These are phyloP conservation scores for Ceriops tagal DNA, from an alignment of 345 rosid genomes.

Conservation along the genomic window DNA sequence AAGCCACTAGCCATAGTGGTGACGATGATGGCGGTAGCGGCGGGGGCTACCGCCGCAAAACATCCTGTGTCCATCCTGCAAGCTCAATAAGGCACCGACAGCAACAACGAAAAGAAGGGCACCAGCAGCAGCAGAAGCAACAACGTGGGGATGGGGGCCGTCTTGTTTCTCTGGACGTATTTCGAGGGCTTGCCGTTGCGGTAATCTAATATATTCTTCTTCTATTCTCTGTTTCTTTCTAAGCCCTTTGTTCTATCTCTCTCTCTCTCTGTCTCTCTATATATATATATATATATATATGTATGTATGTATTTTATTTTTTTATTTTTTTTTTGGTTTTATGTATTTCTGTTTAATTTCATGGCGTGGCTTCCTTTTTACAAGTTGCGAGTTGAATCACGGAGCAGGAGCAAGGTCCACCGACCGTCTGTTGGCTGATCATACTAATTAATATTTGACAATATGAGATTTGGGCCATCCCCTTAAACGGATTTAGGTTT, in stretches of 20 bases:
- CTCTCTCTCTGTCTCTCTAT: not conserved
- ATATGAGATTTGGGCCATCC: too few relatives aligned
- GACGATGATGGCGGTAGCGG: not conserved
- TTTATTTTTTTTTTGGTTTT: not conserved
- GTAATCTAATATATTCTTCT: conserved; percentile 17
- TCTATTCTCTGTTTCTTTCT: not conserved
- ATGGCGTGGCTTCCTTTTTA: too few relatives aligned
- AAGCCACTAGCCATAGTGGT: not conserved
- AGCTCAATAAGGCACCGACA: conserved; percentile 9
- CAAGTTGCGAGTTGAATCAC: too few relatives aligned
- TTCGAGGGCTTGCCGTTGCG: conserved; percentile 70
- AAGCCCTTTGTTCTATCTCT: not conserved
- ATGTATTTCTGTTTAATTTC: not conserved
- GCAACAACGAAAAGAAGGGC: conserved; percentile 3
- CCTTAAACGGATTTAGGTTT: too few relatives aligned
- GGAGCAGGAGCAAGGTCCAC: too few relatives aligned
- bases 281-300: too few relatives aligned
- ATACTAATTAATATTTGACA: too few relatives aligned
- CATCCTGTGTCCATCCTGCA: conserved; percentile 11
- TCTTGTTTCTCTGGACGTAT: conserved; percentile 65
- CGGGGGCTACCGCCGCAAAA: not conserved
- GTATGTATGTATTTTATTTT: too few relatives aligned
- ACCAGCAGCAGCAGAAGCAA: not conserved
- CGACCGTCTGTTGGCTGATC: too few relatives aligned
- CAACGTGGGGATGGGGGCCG: conserved; percentile 19